Base-by-base conservation (phyloP, 1,284 basidiomycete species). In the Cryptococcus wingfieldii region DNA sequence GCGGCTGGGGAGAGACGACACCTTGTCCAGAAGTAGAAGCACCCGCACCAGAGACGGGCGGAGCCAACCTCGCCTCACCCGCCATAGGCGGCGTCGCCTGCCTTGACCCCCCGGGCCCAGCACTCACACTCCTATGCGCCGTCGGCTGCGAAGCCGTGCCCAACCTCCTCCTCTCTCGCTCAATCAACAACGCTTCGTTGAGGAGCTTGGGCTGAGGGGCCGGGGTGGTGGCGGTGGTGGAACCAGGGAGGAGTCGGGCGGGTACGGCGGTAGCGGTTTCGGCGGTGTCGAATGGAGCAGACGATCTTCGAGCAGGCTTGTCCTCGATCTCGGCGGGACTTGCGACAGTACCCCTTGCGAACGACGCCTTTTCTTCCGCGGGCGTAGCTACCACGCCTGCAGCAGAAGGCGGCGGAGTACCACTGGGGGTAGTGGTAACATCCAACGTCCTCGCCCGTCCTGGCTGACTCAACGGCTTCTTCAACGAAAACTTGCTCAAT, bases 161-260 rank as follows among this genome's bases (percentile, higher is more conserved):
- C n/a, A 58, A 43, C 34, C 60, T 51, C 34, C 61, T 58, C 37
- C 64, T 47, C 8, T 56, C 56, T 12, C 66, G 54, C 50, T 64
- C 63, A 38, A 68, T 59, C 9, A 65, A 44, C n/a, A 68, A 39
- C 25, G 65, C 66, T 52, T 68, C 66, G 31, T 45, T 56, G 4
- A 68, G 51, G 38, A 63, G 43, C 23, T 53, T 45, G 16, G 46
- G 46, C 19, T 28, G 23, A 7, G 43, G 47, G 6, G 57, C 45
- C 4, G 57, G 27, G 13, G 53, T 38, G 14, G 50, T 38, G 8
- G 23, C 49, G 18, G 53, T 54, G 16, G 27, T 25, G 2, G 58
- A 47, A 14, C 25, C 48, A 38, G 48, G 34, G 4, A 63, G 50
- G 2, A 64, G 50, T 14, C 62, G 49, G 49, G 60, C 51, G 27